A percentile compares a stretch with the other conserved stretches of the same genome.
These are phyloP conservation scores for Gigaspora rosea DNA, from an alignment of 192 early-diverging fungal genomes.

Conservation along the genomic window DNA sequence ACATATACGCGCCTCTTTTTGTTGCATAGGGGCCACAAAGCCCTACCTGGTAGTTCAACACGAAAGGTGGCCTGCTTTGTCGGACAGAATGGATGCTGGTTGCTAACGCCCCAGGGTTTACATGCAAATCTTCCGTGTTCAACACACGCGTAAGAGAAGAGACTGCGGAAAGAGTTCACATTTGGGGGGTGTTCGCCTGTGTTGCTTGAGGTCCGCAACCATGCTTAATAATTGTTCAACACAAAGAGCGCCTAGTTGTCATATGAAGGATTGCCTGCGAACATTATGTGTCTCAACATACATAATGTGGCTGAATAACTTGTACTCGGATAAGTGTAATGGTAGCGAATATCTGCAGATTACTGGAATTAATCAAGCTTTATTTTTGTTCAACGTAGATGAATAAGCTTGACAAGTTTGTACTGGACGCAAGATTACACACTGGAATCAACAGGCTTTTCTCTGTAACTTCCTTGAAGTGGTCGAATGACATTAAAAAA, in stretches of 20 bases:
- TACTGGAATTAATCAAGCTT: not conserved
- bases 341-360: not conserved
- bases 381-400: not conserved
- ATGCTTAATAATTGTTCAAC: slow-evolving; percentile 1
- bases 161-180: not conserved
- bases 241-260: not conserved
- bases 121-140: not conserved
- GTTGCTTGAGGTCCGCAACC: not conserved
- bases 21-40: slow-evolving; percentile 5
- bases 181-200: slow-evolving; percentile 1
- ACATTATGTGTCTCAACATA: slow-evolving; percentile 13
- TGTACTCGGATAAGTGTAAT: not conserved
- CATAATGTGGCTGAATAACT: not conserved
- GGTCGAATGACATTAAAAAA: not conserved
- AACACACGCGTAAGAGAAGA: slow-evolving; percentile 8
- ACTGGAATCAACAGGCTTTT: slow-evolving; percentile 9
- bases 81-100: too few relatives aligned
- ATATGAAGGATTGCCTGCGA: not conserved
- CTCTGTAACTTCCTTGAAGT: slow-evolving; percentile 1
- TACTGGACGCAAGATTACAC: slow-evolving; percentile 2
- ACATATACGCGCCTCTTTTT: slow-evolving; percentile 2
- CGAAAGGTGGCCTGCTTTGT: not conserved
- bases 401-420: not conserved
- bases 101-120: not conserved
- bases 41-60: not conserved